These are phyloP conservation scores for Trichoderma pleuroti DNA, from an alignment of 2,329 filamentous ascomycete genomes.

Conservation along the genomic window DNA sequence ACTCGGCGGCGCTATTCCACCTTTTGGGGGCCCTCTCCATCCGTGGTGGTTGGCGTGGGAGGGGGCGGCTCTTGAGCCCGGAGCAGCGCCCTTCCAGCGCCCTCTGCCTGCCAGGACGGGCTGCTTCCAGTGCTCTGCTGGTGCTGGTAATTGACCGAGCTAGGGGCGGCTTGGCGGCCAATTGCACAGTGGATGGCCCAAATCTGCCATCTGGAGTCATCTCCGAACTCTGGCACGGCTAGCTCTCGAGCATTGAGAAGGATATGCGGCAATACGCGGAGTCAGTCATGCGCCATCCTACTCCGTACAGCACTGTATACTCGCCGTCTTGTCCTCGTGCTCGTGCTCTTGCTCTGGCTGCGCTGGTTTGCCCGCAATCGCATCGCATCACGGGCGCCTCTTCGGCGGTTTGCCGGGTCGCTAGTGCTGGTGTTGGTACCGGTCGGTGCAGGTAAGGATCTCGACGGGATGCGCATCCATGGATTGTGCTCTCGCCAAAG, in stretches of 20 bases:
- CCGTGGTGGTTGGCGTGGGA: not conserved
- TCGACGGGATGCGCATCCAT: not conserved
- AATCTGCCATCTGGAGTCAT: conserved; percentile 18
- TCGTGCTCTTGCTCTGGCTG: not conserved
- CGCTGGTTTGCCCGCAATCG: not conserved
- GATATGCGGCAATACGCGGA: conserved; percentile 1
- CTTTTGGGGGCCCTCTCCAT: not conserved
- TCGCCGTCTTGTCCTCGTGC: not conserved
- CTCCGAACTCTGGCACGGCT: conserved; percentile 3
- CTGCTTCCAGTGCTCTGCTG: too few relatives aligned
- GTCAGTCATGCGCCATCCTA: not conserved
- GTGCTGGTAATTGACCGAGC: conserved; percentile 24
- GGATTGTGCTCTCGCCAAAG: not conserved
- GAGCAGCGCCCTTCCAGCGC: conserved; percentile 1
- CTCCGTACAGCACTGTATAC: too few relatives aligned
- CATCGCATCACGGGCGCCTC: conserved; percentile 15
- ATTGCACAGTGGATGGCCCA: conserved; percentile 10
- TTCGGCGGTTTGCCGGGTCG: conserved; percentile 13
- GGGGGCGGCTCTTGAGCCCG: not conserved
- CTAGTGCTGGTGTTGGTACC: not conserved
- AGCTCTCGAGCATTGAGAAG: not conserved
- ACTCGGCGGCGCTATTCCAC: conserved; percentile 31
- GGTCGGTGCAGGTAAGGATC: not conserved
- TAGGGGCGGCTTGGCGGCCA: conserved; percentile 19
- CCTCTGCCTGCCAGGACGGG: not conserved